Base-by-base conservation (phyloP, 2,329 filamentous ascomycete genomes). In the Leptographium galeiforme region DNA sequence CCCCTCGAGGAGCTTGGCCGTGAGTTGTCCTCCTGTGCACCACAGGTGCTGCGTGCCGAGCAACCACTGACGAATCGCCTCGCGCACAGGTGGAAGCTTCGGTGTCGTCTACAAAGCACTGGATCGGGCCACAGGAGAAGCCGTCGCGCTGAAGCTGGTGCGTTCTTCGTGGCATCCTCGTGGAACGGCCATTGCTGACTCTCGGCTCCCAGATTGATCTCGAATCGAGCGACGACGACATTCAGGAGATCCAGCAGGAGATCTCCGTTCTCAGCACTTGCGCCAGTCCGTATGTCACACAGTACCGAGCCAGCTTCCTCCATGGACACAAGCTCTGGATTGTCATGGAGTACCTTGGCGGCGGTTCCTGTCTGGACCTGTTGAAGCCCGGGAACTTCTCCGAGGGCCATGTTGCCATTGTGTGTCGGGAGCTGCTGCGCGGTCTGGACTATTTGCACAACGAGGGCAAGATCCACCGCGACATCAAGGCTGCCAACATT, bases 241-340 rank as follows among this genome's bases (percentile, higher is more conserved):
- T 98, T 56, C 86, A 90, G 68, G 93, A 98, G 66, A 97, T 98
- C 55, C 91, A 98, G 63, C 89, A 95, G 65, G 93, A 98, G 67
- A 97, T 98, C 61, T 86, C 89, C 3, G 86, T 98, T 38, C 76
- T 98, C 57, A 93, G 90, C 69, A 96, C 93, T 52, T 98, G 93
- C 72, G 86, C 87, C 60, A 96, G 90, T 66, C 85, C 87, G 48
- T 94, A 86, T 68, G 89, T 98, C 61, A 97, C 93, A 16, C 87
- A 95, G 66, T 98, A 98, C 76, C 94, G 90, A 67, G 87, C 88
- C 25, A 96, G 90, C 65, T 98, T 97, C 67, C 78, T 97, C n/a
- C 82, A 88, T 61, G 93, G 93, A 32, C 87, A 90, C 66, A 98
- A 97, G 71, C 73, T 98, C 74, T 98, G 93, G 93, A 98, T 98